Percentiles rank a stretch among this genome's conserved stretches.
These are phyloP conservation scores for Solanum ahanhuiri DNA, from an alignment of 257 asterid genomes.

Conservation along the genomic window DNA sequence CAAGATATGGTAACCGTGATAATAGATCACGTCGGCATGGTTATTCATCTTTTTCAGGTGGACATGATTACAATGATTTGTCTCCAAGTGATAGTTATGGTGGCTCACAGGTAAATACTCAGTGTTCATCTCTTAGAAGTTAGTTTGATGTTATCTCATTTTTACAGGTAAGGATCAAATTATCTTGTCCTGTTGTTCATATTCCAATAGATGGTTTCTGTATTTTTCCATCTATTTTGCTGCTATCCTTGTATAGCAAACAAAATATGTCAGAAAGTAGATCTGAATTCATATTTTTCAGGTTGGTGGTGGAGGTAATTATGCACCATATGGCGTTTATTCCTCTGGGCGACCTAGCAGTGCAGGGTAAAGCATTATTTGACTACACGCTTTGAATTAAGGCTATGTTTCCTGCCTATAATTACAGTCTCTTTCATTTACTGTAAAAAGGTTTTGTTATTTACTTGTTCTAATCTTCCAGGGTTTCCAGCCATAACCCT, in stretches of 20 bases:
- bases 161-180: not conserved
- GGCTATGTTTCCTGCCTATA: not conserved
- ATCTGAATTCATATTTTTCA: slow-evolving; percentile 17
- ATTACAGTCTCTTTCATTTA: not conserved
- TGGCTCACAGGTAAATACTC: slow-evolving; percentile 47
- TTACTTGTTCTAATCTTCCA: slow-evolving; percentile 1
- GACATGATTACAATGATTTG: slow-evolving; percentile 31
- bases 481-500: slow-evolving; percentile 20
- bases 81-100: slow-evolving; percentile 34
- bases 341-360: slow-evolving; percentile 36
- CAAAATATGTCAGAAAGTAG: not conserved
- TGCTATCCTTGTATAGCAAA: not conserved
- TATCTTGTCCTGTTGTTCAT: not conserved
- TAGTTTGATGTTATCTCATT: not conserved
- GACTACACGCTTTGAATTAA: not conserved
- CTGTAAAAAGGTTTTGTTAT: not conserved
- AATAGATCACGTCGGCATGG: slow-evolving; percentile 36
- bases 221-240: not conserved
- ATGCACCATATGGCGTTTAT: slow-evolving; percentile 43
- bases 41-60: slow-evolving; percentile 34
- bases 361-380: slow-evolving; percentile 29
- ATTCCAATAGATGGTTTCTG: not conserved
- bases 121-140: not conserved
- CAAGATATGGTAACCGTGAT: slow-evolving; percentile 37
- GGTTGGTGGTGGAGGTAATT: slow-evolving; percentile 42